Evolutionary conservation across 768 basidiomycete species (phyloP).

Genomic region (Boletus fagicola): DNA sequence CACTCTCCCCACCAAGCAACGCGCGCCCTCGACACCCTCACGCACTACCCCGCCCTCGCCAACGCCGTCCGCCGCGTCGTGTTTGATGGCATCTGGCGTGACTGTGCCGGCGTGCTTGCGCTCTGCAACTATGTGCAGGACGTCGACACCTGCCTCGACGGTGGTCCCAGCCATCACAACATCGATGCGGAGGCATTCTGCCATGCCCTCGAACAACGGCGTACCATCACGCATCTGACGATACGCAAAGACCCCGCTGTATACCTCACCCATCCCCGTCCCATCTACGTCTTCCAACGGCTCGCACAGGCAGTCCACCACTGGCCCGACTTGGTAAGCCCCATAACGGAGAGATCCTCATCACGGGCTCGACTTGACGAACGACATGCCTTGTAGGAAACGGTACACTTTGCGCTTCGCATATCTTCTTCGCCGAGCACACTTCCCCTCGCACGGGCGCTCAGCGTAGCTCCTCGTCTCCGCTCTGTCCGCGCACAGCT

Average conservation of each 20-base stretch:
- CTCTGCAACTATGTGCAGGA: slow-evolving; percentile 34
- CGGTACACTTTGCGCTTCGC: slow-evolving; percentile 53
- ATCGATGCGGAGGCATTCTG: slow-evolving; percentile 38
- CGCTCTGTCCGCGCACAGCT: slow-evolving; percentile 51
- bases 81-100: slow-evolving; percentile 41
- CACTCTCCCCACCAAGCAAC: slow-evolving; percentile 39
- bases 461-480: slow-evolving; percentile 42
- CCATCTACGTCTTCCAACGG: slow-evolving; percentile 43
- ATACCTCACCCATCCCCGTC: slow-evolving; percentile 54
- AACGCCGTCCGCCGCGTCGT: slow-evolving; percentile 41
- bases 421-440: slow-evolving; percentile 41
- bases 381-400: slow-evolving; percentile 39
- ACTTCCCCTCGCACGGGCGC: slow-evolving; percentile 35
- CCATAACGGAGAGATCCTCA: background rate
- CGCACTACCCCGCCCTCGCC: slow-evolving; percentile 38
- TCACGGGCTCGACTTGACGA: slow-evolving; percentile 5
- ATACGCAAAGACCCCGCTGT: slow-evolving; percentile 50
- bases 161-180: slow-evolving; percentile 10
- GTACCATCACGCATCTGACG: slow-evolving; percentile 44
- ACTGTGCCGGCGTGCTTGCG: slow-evolving; percentile 39
- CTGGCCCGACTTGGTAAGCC: slow-evolving; percentile 51
- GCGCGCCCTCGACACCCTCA: slow-evolving; percentile 39
- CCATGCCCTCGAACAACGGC: slow-evolving; percentile 38
- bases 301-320: slow-evolving; percentile 43
- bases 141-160: slow-evolving; percentile 39